Base-by-base conservation (phyloP, 1,284 basidiomycete genomes). In the Thelephora terrestris region DNA sequence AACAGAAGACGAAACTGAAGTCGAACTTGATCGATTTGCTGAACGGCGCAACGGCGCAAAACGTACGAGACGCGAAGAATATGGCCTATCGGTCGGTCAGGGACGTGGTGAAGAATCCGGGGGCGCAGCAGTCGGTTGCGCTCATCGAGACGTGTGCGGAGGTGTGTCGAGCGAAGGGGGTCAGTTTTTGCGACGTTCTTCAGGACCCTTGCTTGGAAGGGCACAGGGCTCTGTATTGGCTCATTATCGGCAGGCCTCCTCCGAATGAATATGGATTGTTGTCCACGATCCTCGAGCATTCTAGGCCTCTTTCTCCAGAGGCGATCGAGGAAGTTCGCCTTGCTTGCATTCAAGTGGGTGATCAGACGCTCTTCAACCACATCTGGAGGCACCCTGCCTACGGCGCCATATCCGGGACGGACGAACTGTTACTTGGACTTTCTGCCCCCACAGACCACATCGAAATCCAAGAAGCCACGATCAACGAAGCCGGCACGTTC, bases 211-310 rank as follows among this genome's bases (percentile, higher is more conserved):
- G 64, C 17, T 75, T 85, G 43, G 82, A 85, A 57, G 70, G 66
- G 1, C 78, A 79, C 54, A 77, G 76, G 0, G 76, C 80, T 0
- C 56, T 85, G 2, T 85, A 85, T 52, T 86, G 83, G 83, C 76
- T 76, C 0, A 77, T 85, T 51, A 61, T 85, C 24, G 82, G 59
- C 42, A 57, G 60, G 20, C 54, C 59, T 7, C 29, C 52, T 21
- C 61, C 65, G 29, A 51, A 63, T 5, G 60, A 64, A 10, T 64
- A 67, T 1, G 74, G 74, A 50, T 62, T 81, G 16, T 60, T 80
- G 9, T 67, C 69, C 6, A 62, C 70, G 0, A 63, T 86, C 24
- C 64, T 86, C 43, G 64, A 70, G 3, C 68, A 74, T 47, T 74
- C 79, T 0, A 65, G 69, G 0, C 82, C 83, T 1, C 64, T 85